Conservation (phyloP, 176 grass and related monocot genomes). For the Carex myosuroides region DNA sequence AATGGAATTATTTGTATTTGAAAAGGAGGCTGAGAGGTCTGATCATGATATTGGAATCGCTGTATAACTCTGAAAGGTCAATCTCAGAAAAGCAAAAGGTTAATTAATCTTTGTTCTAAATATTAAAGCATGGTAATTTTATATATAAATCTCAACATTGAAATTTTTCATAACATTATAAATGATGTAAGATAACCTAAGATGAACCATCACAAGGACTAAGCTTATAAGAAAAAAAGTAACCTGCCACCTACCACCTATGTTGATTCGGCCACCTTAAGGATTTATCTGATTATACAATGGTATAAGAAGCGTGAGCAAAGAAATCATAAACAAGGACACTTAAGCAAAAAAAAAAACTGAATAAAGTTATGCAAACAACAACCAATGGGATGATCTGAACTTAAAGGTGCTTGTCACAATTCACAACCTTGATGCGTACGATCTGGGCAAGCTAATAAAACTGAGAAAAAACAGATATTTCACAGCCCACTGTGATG, state of each 20-base stretch:
- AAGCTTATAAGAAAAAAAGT: slow-evolving; percentile 22
- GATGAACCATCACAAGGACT: neutral
- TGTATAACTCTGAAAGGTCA: neutral
- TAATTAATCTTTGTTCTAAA: neutral
- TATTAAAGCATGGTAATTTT: neutral
- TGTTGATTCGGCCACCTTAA: neutral
- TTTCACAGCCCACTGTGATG: no score
- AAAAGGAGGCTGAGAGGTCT: neutral
- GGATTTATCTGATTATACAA: slow-evolving; percentile 13
- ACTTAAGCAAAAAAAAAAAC: slow-evolving; percentile 11
- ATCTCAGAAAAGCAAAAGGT: neutral
- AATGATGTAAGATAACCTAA: neutral
- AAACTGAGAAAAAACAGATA: no score
- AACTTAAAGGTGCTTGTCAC: slow-evolving; percentile 71
- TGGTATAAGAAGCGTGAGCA: neutral
- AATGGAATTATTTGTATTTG: neutral
- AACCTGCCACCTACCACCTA: neutral
- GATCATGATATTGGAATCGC: neutral
- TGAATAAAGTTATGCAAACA: neutral
- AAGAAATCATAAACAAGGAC: neutral
- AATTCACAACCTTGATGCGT: slow-evolving; percentile 49
- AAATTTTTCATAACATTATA: neutral
- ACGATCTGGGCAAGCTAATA: slow-evolving; percentile 67
- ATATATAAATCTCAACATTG: no score
- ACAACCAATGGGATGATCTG: slow-evolving; percentile 64